Evolutionary conservation across 768 basidiomycete species (phyloP).

Genomic region (Gymnopilus dilepis): DNA sequence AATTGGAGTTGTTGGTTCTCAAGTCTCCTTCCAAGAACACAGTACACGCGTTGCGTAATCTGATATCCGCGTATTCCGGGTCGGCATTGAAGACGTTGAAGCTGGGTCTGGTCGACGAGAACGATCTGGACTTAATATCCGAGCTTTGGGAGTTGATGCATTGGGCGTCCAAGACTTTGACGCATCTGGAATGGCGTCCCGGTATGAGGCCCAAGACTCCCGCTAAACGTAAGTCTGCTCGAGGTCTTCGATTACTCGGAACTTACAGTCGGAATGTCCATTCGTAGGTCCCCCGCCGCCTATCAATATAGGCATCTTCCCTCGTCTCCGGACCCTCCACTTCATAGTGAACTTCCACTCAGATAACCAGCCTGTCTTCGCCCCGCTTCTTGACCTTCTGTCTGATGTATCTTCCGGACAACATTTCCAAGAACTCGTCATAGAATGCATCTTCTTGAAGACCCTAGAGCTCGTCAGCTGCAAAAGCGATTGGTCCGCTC

Average conservation of each 20-base stretch:
- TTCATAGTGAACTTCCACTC: conserved; percentile 31
- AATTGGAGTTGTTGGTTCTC: conserved; percentile 18
- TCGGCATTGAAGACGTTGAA: conserved; percentile 22
- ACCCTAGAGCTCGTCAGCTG: conserved; percentile 24
- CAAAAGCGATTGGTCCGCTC: conserved; percentile 21
- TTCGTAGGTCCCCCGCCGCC: conserved; percentile 22
- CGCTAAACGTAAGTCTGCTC: conserved; percentile 17
- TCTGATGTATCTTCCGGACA: conserved; percentile 20
- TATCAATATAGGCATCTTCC: conserved; percentile 21
- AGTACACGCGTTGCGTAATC: conserved; percentile 19
- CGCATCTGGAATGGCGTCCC: conserved; percentile 25
- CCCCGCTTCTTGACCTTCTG: conserved; percentile 19
- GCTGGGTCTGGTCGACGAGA: conserved; percentile 18
- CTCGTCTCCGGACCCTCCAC: conserved; percentile 16
- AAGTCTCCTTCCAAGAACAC: conserved; percentile 16
- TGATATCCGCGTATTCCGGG: conserved; percentile 14
- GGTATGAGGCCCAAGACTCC: conserved; percentile 15
- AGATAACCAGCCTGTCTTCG: conserved; percentile 19
- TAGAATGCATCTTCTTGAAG: conserved; percentile 29
- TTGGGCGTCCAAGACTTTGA: conserved; percentile 24
- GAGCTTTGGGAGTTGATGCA: conserved; percentile 26
- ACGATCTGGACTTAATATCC: conserved; percentile 11
- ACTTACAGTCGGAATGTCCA: neutral
- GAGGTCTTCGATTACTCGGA: neutral
- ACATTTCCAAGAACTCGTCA: conserved; percentile 18